Evolutionary conservation across 768 basidiomycete genomes (phyloP).

Genomic region (Suillus alpinus): DNA sequence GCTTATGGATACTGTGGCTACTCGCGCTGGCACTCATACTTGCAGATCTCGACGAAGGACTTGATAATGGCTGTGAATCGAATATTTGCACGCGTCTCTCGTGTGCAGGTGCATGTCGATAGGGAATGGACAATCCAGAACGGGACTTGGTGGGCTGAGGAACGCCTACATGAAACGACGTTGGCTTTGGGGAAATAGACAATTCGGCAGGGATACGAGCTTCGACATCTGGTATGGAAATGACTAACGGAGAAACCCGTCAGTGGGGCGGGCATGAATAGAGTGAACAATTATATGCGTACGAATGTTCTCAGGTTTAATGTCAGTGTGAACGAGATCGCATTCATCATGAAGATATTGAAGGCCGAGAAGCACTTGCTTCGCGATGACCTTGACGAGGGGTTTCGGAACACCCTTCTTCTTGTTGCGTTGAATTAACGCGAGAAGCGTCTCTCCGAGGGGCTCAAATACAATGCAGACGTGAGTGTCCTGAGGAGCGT

Average conservation of each 20-base stretch:
- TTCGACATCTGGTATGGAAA: constrained; percentile 80
- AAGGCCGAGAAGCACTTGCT: constrained; percentile 83
- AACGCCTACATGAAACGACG: constrained; percentile 78
- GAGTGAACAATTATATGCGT: constrained; percentile 37
- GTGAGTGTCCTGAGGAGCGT: constrained; percentile 68
- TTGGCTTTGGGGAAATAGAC: constrained; percentile 63
- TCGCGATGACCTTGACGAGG: constrained; percentile 82
- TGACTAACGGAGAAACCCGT: constrained; percentile 45
- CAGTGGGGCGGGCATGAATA: constrained; percentile 13
- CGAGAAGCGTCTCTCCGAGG: constrained; percentile 73
- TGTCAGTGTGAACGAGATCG: constrained; percentile 88
- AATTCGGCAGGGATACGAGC: constrained; percentile 69
- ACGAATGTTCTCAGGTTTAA: constrained; percentile 96
- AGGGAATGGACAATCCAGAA: constrained; percentile 60
- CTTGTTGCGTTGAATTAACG: constrained; percentile 74
- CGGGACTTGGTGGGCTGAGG: constrained; percentile 67
- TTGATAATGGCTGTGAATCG: constrained; percentile 75
- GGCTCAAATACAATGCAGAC: constrained; percentile 93
- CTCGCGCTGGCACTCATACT: constrained; percentile 31
- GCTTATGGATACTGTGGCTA: constrained; percentile 16
- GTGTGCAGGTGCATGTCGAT: constrained; percentile 41
- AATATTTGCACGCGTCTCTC: constrained; percentile 78
- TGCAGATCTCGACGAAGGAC: constrained; percentile 38
- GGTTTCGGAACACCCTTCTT: constrained; percentile 79
- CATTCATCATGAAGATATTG: constrained; percentile 93